Base-by-base conservation (phyloP, 1,284 basidiomycete species). In the Dichomitus squalens region DNA sequence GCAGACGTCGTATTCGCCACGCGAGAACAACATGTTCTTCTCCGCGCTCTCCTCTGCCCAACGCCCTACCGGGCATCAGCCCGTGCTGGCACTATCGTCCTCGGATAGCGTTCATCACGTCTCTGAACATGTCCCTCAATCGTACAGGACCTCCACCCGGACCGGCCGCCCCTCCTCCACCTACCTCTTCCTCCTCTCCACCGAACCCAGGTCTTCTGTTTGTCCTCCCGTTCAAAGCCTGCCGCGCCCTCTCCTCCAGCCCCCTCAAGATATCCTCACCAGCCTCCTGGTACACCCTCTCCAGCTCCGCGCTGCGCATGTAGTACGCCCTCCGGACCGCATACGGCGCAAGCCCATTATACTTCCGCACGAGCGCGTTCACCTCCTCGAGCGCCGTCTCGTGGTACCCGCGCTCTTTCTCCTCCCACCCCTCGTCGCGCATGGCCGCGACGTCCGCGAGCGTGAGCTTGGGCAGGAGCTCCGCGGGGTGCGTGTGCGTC, bases 321-420 rank as follows among this genome's bases (percentile, higher is more conserved):
- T 90, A 79, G 53, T 88, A 82, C 4, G 82, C 75, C 41, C 88
- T 75, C 16, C 92, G 79, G 20, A 88, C 90, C 11, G 85, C 77
- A 64, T 88, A 89, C 3, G 92, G 92, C 9, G 92, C 92, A 38
- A 90, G 72, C 9, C 83, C 86, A 67, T 95, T 95, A 73, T 93
- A 91, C 72, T 88, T 85, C 51, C 90, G 77, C 33, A 93, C 86
- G 7, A 89, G 75, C 9, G 82, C 77, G 72, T 95, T 95, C 31
- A 95, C 73, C 63, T 92, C 85, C 25, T 77, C 79, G 38, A 95
- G 67, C 18, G 86, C 87, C 2, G 81, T 77, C 34, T 86, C 80
- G 69, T 95, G 92, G 67, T 92, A 95, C 27, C 78, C 75, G 21
- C 72, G 68, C 68, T 96, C 92, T 47, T 84, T 80, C 9, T 72